Base-by-base conservation (phyloP, 2,329 filamentous ascomycete species). In the Cercospora zeae-maydis region DNA sequence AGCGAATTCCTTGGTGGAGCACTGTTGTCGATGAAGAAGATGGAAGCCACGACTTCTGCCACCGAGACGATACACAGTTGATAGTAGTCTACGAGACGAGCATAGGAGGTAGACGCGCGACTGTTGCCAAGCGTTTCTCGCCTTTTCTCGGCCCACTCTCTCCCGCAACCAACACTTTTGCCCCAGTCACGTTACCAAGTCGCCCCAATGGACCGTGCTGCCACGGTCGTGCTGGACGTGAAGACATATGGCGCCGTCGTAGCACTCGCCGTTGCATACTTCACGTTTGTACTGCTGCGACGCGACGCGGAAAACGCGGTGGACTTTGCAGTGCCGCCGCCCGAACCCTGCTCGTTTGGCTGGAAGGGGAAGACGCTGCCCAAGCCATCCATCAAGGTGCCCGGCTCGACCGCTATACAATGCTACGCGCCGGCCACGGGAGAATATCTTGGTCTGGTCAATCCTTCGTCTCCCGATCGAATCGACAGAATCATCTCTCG, bases 341-440 rank as follows among this genome's bases (percentile, higher is more conserved):
- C 89, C n/a, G 84, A 85, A 74, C 76, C 84, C 66, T 85, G 86
- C 58, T 79, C 82, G 54, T 70, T 75, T 13, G 80, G 75, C 6
- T 84, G 82, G 74, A 81, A 84, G 61, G 80, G 82, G 54, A 80
- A 82, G 67, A 79, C 85, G 34, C 80, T 92, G 36, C 81, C 87
- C 13, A 74, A 82, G 36, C 82, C 88, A 1, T 81, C 80, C 16
- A 80, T 92, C 74, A 89, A 88, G 78, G 82, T 85, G n/a, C 75
- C 85, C 1, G 87, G 86, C 14, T 86, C 86, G 39, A 83, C 84
- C 1, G 84, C 87, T 7, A 88, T 96, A 64, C 90, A 91, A 78
- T 96, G 91, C 78, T 95, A 95, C 76, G 90, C 89, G 47, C 95
- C 95, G 1, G 93, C 93, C 1, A 97, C 92, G 24, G 95, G 95